phyloP scores from a whole-genome alignment of 1,284 basidiomycete genomes.

The Grifola frondosa region DNA sequence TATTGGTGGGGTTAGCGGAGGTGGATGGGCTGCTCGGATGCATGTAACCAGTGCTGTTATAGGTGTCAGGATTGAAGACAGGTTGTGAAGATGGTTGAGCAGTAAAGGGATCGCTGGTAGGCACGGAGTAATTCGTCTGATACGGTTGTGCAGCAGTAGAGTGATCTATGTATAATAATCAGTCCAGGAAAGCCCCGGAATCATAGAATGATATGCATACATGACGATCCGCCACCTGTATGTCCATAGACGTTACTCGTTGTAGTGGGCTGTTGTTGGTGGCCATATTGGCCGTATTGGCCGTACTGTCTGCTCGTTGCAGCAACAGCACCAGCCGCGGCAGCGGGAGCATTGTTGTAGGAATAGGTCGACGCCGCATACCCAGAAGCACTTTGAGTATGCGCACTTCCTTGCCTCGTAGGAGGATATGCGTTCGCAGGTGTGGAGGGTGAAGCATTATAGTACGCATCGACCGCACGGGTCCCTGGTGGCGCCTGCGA shows the following conservation, averaged over 20 bases:
- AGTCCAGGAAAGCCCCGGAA: not conserved
- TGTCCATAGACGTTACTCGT: conserved; percentile 51
- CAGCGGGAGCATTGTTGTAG: conserved; percentile 14
- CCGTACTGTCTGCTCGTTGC: conserved; percentile 15
- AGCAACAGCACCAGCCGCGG: conserved; percentile 25
- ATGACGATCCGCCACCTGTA: conserved; percentile 49
- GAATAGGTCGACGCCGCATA: conserved; percentile 43
- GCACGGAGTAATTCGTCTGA: conserved; percentile 40
- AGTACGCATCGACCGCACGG: conserved; percentile 74
- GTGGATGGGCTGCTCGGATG: conserved; percentile 16
- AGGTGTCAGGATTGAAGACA: conserved; percentile 39
- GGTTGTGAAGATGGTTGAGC: conserved; percentile 30
- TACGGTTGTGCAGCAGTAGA: conserved; percentile 45
- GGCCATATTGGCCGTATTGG: conserved; percentile 23
- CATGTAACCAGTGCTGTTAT: conserved; percentile 38
- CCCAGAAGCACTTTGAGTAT: conserved; percentile 38
- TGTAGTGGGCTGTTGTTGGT: conserved; percentile 32
- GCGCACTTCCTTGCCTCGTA: conserved; percentile 42
- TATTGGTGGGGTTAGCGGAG: conserved; percentile 22
- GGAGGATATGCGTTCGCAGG: conserved; percentile 44
- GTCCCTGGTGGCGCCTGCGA: conserved; percentile 59
- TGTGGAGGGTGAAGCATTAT: conserved; percentile 42
- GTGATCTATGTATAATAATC: conserved; percentile 43
- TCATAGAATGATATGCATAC: conserved; percentile 39
- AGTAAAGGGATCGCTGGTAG: conserved; percentile 50